A percentile compares a stretch with the other conserved stretches of the same genome.
Evolutionary conservation across 768 basidiomycete species (phyloP).

Genomic region (Mycena vulgaris): DNA sequence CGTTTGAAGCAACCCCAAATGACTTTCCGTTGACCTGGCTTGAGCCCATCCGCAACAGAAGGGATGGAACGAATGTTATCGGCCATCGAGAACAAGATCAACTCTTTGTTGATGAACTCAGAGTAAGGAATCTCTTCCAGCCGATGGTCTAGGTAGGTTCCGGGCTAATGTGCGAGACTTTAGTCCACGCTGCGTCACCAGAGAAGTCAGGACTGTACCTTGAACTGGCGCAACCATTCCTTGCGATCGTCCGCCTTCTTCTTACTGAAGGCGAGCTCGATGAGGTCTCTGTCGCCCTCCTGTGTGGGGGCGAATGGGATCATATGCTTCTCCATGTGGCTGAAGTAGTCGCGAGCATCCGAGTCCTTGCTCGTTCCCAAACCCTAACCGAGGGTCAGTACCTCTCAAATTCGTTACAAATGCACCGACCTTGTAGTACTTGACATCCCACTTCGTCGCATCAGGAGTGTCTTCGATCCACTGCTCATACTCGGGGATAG

Average conservation of each 20-base stretch:
- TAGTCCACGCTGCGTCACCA: constrained; percentile 11
- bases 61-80: constrained; percentile 99
- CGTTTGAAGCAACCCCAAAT: constrained; percentile 97
- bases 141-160: constrained; percentile 93
- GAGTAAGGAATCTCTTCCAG: constrained; percentile 88
- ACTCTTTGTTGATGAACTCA: constrained; percentile 98
- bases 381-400: constrained; percentile 70
- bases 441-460: constrained; percentile 87
- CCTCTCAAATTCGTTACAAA: constrained; percentile 6
- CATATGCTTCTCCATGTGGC: constrained; percentile 93
- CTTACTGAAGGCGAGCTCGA: constrained; percentile 99
- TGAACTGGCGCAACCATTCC: constrained; percentile 97
- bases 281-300: constrained; percentile 88
- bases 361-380: constrained; percentile 92
- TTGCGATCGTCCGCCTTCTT: constrained; percentile 99
- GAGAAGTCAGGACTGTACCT: constrained; percentile 58
- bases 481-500: constrained; percentile 95
- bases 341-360: constrained; percentile 95
- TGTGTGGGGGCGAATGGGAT: constrained; percentile 90
- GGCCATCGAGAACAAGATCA: constrained; percentile 99
- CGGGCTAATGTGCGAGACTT: constrained; percentile 64
- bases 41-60: constrained; percentile 92
- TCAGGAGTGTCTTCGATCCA: constrained; percentile 89
- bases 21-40: constrained; percentile 98
- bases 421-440: constrained; percentile 94